Conservation (phyloP, 2,329 filamentous ascomycete genomes). For the Diaporthe ilicicola region DNA sequence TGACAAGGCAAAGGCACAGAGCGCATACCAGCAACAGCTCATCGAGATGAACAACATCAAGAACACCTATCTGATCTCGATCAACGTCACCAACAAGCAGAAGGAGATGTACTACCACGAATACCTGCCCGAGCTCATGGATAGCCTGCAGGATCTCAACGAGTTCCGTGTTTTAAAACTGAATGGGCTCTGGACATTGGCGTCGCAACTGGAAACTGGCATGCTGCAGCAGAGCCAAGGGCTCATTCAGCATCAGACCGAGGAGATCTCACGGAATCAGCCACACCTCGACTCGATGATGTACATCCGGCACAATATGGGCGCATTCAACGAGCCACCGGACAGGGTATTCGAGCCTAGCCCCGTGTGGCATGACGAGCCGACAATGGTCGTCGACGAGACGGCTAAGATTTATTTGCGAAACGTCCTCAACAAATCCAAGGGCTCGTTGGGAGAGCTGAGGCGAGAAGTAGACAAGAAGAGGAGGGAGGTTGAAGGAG, state of each 20-base stretch:
- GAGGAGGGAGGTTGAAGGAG: conserved; percentile 81
- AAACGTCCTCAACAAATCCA: conserved; percentile 91
- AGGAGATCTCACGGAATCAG: conserved; percentile 87
- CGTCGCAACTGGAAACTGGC: conserved; percentile 80
- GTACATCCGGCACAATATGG: conserved; percentile 94
- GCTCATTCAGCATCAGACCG: conserved; percentile 75
- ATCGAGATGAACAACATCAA: conserved; percentile 97
- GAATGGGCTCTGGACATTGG: conserved; percentile 86
- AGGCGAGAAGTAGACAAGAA: conserved; percentile 87
- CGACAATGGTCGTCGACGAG: conserved; percentile 85
- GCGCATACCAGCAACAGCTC: conserved; percentile 90
- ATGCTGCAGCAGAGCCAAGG: conserved; percentile 78
- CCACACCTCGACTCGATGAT: conserved; percentile 95
- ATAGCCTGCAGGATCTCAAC: conserved; percentile 91
- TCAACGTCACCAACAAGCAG: conserved; percentile 97
- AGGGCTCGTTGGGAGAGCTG: conserved; percentile 81
- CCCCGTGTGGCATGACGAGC: conserved; percentile 96
- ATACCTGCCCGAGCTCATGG: conserved; percentile 91
- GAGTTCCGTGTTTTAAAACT: conserved; percentile 87
- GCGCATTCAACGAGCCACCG: conserved; percentile 81
- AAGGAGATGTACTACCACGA: conserved; percentile 98
- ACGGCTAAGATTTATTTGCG: conserved; percentile 88
- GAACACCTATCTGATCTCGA: conserved; percentile 95
- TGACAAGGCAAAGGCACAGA: conserved; percentile 91
- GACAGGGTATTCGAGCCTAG: conserved; percentile 92